Evolutionary conservation across 176 grass and related monocot species (phyloP), one percentile per base, ranked within the genome.

Genomic region (Juncus inflexus): DNA sequence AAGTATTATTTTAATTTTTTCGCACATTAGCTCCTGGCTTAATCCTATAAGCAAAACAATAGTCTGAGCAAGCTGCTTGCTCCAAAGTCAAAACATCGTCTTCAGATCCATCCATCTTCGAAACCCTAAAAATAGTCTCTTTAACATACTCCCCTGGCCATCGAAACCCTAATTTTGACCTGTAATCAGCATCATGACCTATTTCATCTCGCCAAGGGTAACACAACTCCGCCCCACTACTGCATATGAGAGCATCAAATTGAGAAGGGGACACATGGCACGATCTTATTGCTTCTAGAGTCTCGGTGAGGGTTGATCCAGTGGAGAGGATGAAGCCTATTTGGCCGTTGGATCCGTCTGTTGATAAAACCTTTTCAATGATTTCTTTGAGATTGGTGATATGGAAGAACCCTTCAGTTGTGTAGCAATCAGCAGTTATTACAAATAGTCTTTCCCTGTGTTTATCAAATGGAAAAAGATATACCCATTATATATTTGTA

Each of bases 231-330:
- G 85, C 83, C 12, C 94, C 94, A 67, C 94, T 91, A 42, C 87
- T 88, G 62, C 94, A 89, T 2, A 97, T 56, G 9, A 97, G 75
- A 35, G 87, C 87, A 66, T 97, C 94, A 55, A 97, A 97, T 61
- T 12, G 37, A 12, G 37, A 61, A 4, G 72, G 72, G 12, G 91
- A 87, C 6, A 73, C 80, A 42, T 84, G 60, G 82, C 83, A 86
- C 3, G 55, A 36, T 54, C 14, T 50, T 12, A 97, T 37, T 63
- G 75, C 88, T 2, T 75, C 77, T 1, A 57, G 64, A 4, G 73
- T 54, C 78, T 91, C 92, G 12, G 6, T 3, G 7, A 86, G 10
- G 38, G 82, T 89, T 58, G 86, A 84, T 49, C 87, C 87, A 11
- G 85, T 89, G 10, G 87, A 83, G 45, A 97, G 60, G 47, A 91